These are phyloP conservation scores for Phytopythium mirpurense DNA, from an alignment of 352 stramenopile genomes.

Conservation along the genomic window DNA sequence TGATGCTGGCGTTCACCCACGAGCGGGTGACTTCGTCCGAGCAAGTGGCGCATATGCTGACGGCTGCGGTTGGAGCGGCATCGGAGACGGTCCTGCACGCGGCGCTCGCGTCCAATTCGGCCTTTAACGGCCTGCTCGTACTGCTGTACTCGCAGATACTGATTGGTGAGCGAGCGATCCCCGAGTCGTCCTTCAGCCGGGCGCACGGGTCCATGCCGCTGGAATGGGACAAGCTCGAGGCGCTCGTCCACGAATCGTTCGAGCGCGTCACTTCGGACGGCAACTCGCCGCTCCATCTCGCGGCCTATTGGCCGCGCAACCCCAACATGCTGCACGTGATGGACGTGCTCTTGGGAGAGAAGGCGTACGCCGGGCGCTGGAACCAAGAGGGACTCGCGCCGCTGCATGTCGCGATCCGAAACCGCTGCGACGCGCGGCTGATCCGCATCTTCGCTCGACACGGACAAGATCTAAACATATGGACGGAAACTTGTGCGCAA, in stretches of 20 bases:
- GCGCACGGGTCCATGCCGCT: background rate
- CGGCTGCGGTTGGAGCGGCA: constrained; percentile 13
- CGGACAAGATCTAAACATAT: constrained; percentile 51
- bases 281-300: constrained; percentile 47
- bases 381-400: constrained; percentile 38
- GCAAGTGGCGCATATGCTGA: constrained; percentile 16
- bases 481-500: constrained; percentile 39
- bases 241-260: constrained; percentile 1
- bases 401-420: constrained; percentile 47
- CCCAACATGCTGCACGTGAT: constrained; percentile 32
- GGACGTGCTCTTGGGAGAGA: constrained; percentile 35
- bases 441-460: constrained; percentile 45
- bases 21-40: constrained; percentile 7
- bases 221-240: background rate
- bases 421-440: constrained; percentile 32
- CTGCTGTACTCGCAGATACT: constrained; percentile 24
- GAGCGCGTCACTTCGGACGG: constrained; percentile 15
- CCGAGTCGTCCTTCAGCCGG: background rate
- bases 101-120: constrained; percentile 29
- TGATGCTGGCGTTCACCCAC: constrained; percentile 39
- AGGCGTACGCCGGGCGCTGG: constrained; percentile 44
- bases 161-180: constrained; percentile 4
- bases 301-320: constrained; percentile 30
- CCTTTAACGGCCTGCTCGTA: constrained; percentile 36
- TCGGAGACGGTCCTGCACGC: constrained; percentile 39